Evolutionary conservation across 306 rosid genomes (phyloP).

Genomic region (Dryas octopetala): DNA sequence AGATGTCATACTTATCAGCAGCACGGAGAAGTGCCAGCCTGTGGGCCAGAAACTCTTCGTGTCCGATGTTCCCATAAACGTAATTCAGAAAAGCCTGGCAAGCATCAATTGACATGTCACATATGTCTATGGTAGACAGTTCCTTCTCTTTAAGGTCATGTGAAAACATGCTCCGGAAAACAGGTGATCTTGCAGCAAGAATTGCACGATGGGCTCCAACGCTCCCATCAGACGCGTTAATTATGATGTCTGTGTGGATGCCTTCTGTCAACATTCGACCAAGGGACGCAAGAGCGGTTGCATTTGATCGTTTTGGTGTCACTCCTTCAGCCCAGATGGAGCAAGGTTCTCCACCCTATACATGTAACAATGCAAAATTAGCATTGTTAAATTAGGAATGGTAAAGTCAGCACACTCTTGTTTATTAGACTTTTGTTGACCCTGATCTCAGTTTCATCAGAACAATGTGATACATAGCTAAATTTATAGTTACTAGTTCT

Average conservation of each 20-base stretch:
- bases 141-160: constrained; percentile 91
- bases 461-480: neutral
- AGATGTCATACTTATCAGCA: constrained; percentile 88
- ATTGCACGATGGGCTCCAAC: constrained; percentile 89
- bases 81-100: constrained; percentile 80
- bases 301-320: constrained; percentile 55
- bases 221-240: constrained; percentile 81
- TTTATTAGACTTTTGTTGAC: neutral
- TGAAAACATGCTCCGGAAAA: constrained; percentile 88
- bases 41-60: constrained; percentile 71
- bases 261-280: constrained; percentile 79
- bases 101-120: constrained; percentile 83
- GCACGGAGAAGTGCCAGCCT: constrained; percentile 81
- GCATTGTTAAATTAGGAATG: neutral
- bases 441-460: neutral
- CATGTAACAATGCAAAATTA: constrained; percentile 8
- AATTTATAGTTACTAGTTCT: neutral
- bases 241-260: constrained; percentile 83
- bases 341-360: constrained; percentile 74
- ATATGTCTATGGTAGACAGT: constrained; percentile 68
- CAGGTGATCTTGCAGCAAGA: constrained; percentile 88
- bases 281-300: constrained; percentile 64
- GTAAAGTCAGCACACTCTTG: constrained; percentile 13
- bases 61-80: constrained; percentile 73
- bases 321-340: constrained; percentile 79